Evolutionary conservation across 2,329 filamentous ascomycete genomes (phyloP).

Genomic region (Onygena corvina): DNA sequence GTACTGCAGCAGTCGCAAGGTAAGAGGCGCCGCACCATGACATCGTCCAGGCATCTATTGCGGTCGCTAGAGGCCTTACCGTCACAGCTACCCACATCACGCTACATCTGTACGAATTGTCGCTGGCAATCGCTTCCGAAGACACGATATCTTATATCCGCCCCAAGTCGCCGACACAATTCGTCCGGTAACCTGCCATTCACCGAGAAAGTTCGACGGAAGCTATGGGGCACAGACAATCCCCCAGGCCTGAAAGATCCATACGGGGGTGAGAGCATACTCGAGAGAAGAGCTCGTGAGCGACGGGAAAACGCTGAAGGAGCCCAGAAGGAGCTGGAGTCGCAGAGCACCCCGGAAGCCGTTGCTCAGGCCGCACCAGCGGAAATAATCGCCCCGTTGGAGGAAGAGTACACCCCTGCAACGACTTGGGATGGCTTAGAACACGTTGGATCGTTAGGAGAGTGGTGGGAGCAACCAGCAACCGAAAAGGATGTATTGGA

Average conservation of each 20-base stretch:
- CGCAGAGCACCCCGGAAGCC: slow-evolving; percentile 12
- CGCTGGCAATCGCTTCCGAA: slow-evolving; percentile 27
- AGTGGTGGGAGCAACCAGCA: slow-evolving; percentile 29
- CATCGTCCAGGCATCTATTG: slow-evolving; percentile 28
- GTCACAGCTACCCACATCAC: slow-evolving; percentile 19
- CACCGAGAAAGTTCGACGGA: slow-evolving; percentile 37
- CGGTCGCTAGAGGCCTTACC: slow-evolving; percentile 25
- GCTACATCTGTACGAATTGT: slow-evolving; percentile 33
- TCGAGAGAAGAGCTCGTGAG: slow-evolving; percentile 22
- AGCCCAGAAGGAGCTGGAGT: slow-evolving; percentile 9
- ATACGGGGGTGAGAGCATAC: slow-evolving; percentile 31
- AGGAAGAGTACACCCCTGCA: slow-evolving; percentile 35
- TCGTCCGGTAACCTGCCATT: slow-evolving; percentile 23
- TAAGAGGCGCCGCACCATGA: slow-evolving; percentile 25
- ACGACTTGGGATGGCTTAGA: slow-evolving; percentile 43
- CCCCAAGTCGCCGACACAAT: slow-evolving; percentile 22
- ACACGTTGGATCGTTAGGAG: slow-evolving; percentile 40
- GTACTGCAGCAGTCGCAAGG: background rate
- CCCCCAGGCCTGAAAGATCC: slow-evolving; percentile 40
- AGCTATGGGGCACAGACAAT: slow-evolving; percentile 40
- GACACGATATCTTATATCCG: slow-evolving; percentile 19
- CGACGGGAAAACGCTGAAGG: slow-evolving; percentile 6
- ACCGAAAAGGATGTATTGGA: slow-evolving; percentile 30
- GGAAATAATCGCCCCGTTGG: slow-evolving; percentile 7
- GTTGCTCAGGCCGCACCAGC: background rate